A percentile compares a stretch with the other conserved stretches of the same genome.
Conservation (phyloP, 345 rosid genomes). For the Clausena lansium region DNA sequence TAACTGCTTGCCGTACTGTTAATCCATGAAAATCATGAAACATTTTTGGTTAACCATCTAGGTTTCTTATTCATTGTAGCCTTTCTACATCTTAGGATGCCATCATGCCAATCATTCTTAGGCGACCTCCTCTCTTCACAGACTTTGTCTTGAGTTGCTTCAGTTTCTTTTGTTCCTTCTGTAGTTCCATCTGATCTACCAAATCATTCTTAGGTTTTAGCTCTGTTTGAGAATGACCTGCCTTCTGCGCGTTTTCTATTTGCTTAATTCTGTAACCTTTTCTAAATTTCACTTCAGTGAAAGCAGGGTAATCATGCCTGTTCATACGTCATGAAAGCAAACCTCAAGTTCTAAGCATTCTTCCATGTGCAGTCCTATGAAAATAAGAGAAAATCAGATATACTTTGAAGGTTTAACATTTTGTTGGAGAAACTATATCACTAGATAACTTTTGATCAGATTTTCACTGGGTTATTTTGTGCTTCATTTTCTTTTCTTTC, state of each 20-base stretch:
- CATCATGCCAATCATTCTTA: not conserved
- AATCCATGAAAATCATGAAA: not conserved
- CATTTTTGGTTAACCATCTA: not conserved
- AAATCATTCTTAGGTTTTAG: not conserved
- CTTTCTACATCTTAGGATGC: not conserved
- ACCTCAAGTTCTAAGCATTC: not conserved
- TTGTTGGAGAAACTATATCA: too few relatives aligned
- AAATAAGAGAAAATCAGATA: too few relatives aligned
- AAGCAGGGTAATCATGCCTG: not conserved
- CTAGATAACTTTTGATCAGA: too few relatives aligned
- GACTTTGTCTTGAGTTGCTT: not conserved
- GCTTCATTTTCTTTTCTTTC: too few relatives aligned
- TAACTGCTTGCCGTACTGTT: not conserved
- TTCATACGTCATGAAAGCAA: not conserved
- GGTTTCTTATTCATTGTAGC: not conserved
- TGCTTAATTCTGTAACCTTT: not conserved
- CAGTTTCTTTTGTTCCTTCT: not conserved
- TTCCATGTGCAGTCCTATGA: too few relatives aligned
- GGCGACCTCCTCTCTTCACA: not conserved
- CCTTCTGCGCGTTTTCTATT: not conserved
- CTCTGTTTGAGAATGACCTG: not conserved
- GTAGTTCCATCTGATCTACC: not conserved
- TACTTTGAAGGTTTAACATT: too few relatives aligned
- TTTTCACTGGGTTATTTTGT: too few relatives aligned
- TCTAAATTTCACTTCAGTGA: not conserved